phyloP scores from a whole-genome alignment of 495 filamentous ascomycete species.

The Neurospora sp. region DNA sequence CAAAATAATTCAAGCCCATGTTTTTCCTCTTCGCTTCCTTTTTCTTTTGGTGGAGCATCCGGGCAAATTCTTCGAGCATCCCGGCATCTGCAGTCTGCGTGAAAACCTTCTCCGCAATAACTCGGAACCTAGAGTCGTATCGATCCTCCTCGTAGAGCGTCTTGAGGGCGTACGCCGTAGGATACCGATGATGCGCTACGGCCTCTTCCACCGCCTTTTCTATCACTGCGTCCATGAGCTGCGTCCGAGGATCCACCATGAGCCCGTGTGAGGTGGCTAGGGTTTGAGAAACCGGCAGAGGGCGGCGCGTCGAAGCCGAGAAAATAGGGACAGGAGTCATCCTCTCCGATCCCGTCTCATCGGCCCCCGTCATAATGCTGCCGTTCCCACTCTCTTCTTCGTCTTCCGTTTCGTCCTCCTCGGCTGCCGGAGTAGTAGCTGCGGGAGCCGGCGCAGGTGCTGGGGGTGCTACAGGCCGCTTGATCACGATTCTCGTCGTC shows the following conservation, averaged over 20 bases:
- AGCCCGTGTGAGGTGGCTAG: slow-evolving; percentile 8
- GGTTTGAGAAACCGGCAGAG: neutral
- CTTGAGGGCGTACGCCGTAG: slow-evolving; percentile 45
- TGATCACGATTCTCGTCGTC: slow-evolving; percentile 30
- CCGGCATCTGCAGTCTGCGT: slow-evolving; percentile 34
- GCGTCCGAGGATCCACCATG: slow-evolving; percentile 2
- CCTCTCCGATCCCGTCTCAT: slow-evolving; percentile 11
- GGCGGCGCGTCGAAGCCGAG: neutral
- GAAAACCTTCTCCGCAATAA: slow-evolving; percentile 38
- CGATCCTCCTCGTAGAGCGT: slow-evolving; percentile 39
- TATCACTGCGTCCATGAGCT: slow-evolving; percentile 22
- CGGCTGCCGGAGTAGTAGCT: slow-evolving; percentile 9
- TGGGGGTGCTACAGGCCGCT: slow-evolving; percentile 16
- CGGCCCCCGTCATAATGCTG: neutral
- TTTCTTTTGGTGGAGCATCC: slow-evolving; percentile 35
- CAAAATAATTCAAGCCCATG: slow-evolving; percentile 40
- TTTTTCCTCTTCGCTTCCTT: slow-evolving; percentile 36
- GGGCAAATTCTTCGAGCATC: slow-evolving; percentile 32
- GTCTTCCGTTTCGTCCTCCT: slow-evolving; percentile 24
- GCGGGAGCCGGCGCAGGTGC: slow-evolving; percentile 2
- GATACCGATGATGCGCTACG: slow-evolving; percentile 36
- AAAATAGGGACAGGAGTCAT: neutral
- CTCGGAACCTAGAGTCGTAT: slow-evolving; percentile 32
- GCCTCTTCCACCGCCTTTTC: slow-evolving; percentile 39
- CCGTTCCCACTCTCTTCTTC: slow-evolving; percentile 15